A percentile compares a stretch with the other conserved stretches of the same genome.
phyloP scores from a whole-genome alignment of 2,329 filamentous ascomycete genomes.

The Cercospora citrullina region DNA sequence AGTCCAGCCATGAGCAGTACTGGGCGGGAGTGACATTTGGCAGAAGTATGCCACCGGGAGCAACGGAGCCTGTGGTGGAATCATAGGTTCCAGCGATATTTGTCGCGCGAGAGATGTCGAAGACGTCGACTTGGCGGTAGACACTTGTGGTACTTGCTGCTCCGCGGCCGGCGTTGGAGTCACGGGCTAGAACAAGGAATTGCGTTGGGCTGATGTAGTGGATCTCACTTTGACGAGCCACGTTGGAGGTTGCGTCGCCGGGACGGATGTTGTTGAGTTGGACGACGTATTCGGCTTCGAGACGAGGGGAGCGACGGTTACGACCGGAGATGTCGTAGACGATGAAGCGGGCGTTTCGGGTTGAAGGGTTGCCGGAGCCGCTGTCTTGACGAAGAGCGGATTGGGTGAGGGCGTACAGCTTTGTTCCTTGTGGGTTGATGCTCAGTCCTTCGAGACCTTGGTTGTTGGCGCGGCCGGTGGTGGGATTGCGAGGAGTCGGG shows the following conservation, averaged over 20 bases:
- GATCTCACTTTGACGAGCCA: slow-evolving; percentile 69
- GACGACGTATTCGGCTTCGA: slow-evolving; percentile 63
- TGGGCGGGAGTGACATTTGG: slow-evolving; percentile 56
- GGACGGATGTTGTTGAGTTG: slow-evolving; percentile 53
- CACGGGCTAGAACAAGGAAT: slow-evolving; percentile 67
- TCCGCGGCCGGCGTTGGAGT: slow-evolving; percentile 62
- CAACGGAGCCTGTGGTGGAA: slow-evolving; percentile 44
- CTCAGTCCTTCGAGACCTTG: slow-evolving; percentile 73
- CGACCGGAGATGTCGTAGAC: slow-evolving; percentile 60
- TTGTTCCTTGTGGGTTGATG: slow-evolving; percentile 61
- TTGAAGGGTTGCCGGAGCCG: slow-evolving; percentile 55
- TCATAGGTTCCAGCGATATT: slow-evolving; percentile 59
- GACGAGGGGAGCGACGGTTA: slow-evolving; percentile 28
- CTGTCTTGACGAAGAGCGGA: slow-evolving; percentile 65
- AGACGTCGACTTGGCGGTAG: slow-evolving; percentile 69
- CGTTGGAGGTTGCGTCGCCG: slow-evolving; percentile 53
- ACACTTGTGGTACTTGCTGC: slow-evolving; percentile 51
- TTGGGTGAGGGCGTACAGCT: slow-evolving; percentile 66
- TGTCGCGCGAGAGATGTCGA: slow-evolving; percentile 63
- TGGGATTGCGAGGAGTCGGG: slow-evolving; percentile 58
- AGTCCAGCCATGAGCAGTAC: slow-evolving; percentile 63
- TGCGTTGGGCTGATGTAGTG: slow-evolving; percentile 63
- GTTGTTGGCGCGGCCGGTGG: slow-evolving; percentile 67
- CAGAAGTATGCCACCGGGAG: slow-evolving; percentile 55
- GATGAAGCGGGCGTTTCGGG: slow-evolving; percentile 62